phyloP scores from a whole-genome alignment of 768 basidiomycete genomes.

The Kwoniella pini region DNA sequence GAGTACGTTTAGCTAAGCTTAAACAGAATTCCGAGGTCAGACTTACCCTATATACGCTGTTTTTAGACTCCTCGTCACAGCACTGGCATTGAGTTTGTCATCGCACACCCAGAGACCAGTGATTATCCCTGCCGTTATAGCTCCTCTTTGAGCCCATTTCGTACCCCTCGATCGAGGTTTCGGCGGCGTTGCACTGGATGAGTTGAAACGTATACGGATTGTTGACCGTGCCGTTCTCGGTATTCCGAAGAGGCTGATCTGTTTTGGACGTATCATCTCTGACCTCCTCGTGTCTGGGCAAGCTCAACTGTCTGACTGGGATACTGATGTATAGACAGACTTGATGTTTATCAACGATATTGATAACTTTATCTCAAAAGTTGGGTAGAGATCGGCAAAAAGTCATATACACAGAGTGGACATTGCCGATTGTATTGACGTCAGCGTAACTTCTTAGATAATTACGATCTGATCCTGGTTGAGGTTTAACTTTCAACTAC shows the following conservation, averaged over 20 bases:
- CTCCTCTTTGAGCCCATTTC: slow-evolving; percentile 32
- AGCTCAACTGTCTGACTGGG: no score
- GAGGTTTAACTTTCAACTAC: no score
- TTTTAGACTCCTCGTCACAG: slow-evolving; percentile 61
- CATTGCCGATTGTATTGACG: no score
- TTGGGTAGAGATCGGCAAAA: neutral
- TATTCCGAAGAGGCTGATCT: neutral
- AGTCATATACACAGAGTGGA: neutral
- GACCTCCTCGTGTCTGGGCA: no score
- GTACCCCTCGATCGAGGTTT: slow-evolving; percentile 17
- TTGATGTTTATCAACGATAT: no score
- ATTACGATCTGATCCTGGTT: no score
- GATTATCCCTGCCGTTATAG: slow-evolving; percentile 52
- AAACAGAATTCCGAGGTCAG: neutral
- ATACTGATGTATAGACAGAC: no score
- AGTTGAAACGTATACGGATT: neutral
- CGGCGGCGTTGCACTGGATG: neutral
- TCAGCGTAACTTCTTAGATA: neutral
- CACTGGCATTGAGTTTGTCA: slow-evolving; percentile 63
- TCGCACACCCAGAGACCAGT: slow-evolving; percentile 60
- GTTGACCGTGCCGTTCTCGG: neutral
- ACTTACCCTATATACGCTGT: slow-evolving; percentile 62
- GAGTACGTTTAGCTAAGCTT: neutral
- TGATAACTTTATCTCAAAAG: neutral
- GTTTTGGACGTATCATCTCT: neutral